Percentiles rank a stretch among this genome's conserved stretches.
These are phyloP conservation scores for Jasminum sambac DNA, from an alignment of 257 asterid genomes.

Conservation along the genomic window DNA sequence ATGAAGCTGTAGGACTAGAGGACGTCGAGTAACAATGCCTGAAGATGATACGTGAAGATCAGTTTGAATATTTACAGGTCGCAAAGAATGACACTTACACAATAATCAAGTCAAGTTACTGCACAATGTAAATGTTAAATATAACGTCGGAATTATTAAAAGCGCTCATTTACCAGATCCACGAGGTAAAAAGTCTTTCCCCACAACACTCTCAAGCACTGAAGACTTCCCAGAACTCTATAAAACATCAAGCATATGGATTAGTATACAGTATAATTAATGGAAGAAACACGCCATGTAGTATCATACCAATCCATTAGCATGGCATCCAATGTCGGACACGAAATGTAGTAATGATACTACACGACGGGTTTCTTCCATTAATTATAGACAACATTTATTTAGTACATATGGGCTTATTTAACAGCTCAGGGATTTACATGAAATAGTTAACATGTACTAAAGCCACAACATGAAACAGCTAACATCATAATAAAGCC, in stretches of 20 bases:
- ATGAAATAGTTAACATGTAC: too few relatives aligned
- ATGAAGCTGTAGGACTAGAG: conserved; percentile 83
- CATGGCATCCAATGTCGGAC: not conserved
- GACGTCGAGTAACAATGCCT: conserved; percentile 84
- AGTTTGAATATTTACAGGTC: not conserved
- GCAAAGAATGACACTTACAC: not conserved
- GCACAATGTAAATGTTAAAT: not conserved
- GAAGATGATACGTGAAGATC: conserved; percentile 18
- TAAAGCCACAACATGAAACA: too few relatives aligned
- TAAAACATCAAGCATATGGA: conserved; percentile 22
- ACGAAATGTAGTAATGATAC: too few relatives aligned
- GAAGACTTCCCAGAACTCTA: conserved; percentile 87
- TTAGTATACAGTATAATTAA: not conserved
- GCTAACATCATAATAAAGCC: too few relatives aligned
- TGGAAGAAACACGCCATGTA: not conserved
- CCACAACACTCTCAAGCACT: conserved; percentile 78
- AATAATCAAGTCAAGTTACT: not conserved
- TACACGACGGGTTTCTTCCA: too few relatives aligned
- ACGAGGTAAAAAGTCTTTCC: conserved; percentile 81
- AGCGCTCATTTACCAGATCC: conserved; percentile 59
- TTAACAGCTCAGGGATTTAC: too few relatives aligned
- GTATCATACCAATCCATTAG: not conserved
- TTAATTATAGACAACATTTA: not conserved
- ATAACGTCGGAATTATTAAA: conserved; percentile 7
- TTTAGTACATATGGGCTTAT: too few relatives aligned